These are phyloP conservation scores for Zopfia rhizophila DNA, from an alignment of 2,329 filamentous ascomycete species.

Conservation along the genomic window DNA sequence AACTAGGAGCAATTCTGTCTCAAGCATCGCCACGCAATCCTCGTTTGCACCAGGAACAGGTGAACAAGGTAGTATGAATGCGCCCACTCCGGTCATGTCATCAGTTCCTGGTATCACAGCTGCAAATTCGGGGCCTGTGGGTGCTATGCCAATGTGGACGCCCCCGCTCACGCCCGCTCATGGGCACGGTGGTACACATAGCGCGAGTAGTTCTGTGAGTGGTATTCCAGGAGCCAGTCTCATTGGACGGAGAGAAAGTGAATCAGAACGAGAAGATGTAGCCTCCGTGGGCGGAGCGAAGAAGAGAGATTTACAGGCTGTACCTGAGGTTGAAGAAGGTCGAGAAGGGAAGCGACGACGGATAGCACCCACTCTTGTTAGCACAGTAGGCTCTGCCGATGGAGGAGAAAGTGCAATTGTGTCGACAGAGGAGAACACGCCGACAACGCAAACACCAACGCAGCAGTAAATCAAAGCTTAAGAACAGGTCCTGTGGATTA, in stretches of 20 bases:
- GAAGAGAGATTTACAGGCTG: conserved; percentile 51
- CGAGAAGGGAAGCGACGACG: conserved; percentile 56
- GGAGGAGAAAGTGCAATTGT: conserved; percentile 38
- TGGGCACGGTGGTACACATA: conserved; percentile 56
- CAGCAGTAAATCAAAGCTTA: conserved; percentile 27
- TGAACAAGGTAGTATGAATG: conserved; percentile 66
- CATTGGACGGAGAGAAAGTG: conserved; percentile 40
- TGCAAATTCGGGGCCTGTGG: conserved; percentile 69
- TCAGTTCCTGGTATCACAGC: conserved; percentile 81
- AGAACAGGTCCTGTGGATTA: too few relatives aligned
- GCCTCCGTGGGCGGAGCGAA: conserved; percentile 26
- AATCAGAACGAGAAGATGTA: conserved; percentile 48
- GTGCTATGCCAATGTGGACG: conserved; percentile 78
- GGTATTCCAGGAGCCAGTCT: conserved; percentile 56
- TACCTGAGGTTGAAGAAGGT: conserved; percentile 46
- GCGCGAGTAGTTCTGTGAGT: conserved; percentile 64
- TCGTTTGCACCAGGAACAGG: conserved; percentile 54
- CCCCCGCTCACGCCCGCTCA: conserved; percentile 85
- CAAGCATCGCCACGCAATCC: conserved; percentile 77
- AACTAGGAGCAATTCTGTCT: conserved; percentile 84
- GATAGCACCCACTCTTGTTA: conserved; percentile 58
- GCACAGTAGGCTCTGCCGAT: conserved; percentile 23
- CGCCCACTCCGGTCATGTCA: conserved; percentile 81
- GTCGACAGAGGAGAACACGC: conserved; percentile 45
- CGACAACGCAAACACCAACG: conserved; percentile 29